Evolutionary conservation across 75 land plant species (phyloP), one percentile per base, ranked within the genome.

Genomic region (Cunninghamia lanceolata): DNA sequence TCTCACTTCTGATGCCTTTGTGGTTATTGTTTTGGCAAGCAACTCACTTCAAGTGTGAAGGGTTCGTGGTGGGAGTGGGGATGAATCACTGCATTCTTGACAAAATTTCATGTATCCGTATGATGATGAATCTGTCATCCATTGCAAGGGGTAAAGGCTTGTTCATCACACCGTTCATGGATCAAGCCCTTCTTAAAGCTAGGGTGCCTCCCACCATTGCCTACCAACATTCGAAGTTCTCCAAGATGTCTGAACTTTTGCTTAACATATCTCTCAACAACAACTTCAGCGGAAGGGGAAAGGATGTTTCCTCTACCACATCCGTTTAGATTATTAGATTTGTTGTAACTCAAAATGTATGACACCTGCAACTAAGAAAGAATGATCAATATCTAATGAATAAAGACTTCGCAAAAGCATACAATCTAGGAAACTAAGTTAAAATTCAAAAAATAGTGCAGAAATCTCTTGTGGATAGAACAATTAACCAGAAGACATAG

Each of bases 41-140:
- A 56, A 91, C 92, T 14, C 78, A 73, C 34, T 86, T 91, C 46
- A 45, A 74, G 38, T 91, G 91, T 80, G 93, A 91, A 17, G 84
- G 88, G 17, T 74, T 86, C 15, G 86, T 87, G 1, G 15, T 91
- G 56, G 91, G 86, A 17, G 82, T 82, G 35, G 59, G 84, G 1
- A 54, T 46, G 66, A 88, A 81, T 56, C 91, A 91, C 82, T 52
- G 82, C 43, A 36, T 84, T 47, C 54, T 86, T 56, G 93, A 91
- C 42, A 91, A 91, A 2, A 30, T 86, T 2, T 87, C 84, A 43
- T 54, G 73, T 17, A 66, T 59, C 32, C 74, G 86, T 30, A 84
- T 91, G 35, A 52, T 86, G 35, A 32, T 36, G 40, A 89, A 91
- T 66, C 45, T 87, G 50, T 83, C 85, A 46, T 68, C 89, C 14